Percentiles rank a stretch among this genome's conserved stretches.
phyloP scores from a whole-genome alignment of 2,329 filamentous ascomycete species.

The Penicillium sp. region DNA sequence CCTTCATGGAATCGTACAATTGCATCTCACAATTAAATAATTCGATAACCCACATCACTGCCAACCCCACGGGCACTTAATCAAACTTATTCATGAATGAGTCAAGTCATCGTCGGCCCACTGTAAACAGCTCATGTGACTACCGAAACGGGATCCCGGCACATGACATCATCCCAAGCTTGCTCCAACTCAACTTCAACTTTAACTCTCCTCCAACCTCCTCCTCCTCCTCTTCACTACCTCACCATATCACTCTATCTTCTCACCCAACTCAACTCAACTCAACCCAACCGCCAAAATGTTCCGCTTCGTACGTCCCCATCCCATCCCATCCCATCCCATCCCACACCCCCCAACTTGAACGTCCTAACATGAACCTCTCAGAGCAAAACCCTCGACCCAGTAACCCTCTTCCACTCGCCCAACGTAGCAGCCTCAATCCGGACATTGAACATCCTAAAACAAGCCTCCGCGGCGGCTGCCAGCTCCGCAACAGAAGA shows the following conservation, averaged over 20 bases:
- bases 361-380: conserved; percentile 6
- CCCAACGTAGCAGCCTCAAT: conserved; percentile 73
- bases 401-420: conserved; percentile 95
- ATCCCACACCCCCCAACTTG: background rate
- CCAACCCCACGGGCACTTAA: too few relatives aligned
- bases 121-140: background rate
- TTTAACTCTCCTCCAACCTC: too few relatives aligned
- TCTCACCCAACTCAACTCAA: conserved; percentile 10
- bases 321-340: background rate
- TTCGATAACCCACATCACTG: background rate
- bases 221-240: background rate
- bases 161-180: conserved; percentile 25
- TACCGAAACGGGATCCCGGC: conserved; percentile 18
- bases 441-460: conserved; percentile 75
- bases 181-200: background rate
- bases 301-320: conserved; percentile 31
- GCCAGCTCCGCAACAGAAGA: conserved; percentile 71
- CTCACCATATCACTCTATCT: background rate
- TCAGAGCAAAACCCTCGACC: conserved; percentile 80
- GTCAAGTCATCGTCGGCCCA: background rate
- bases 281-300: conserved; percentile 19
- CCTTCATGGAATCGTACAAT: too few relatives aligned
- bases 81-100: too few relatives aligned
- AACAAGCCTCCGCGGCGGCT: conserved; percentile 75
- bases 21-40: too few relatives aligned